These are phyloP conservation scores for Aquilaria sinensis DNA, from an alignment of 345 rosid genomes.

Conservation along the genomic window DNA sequence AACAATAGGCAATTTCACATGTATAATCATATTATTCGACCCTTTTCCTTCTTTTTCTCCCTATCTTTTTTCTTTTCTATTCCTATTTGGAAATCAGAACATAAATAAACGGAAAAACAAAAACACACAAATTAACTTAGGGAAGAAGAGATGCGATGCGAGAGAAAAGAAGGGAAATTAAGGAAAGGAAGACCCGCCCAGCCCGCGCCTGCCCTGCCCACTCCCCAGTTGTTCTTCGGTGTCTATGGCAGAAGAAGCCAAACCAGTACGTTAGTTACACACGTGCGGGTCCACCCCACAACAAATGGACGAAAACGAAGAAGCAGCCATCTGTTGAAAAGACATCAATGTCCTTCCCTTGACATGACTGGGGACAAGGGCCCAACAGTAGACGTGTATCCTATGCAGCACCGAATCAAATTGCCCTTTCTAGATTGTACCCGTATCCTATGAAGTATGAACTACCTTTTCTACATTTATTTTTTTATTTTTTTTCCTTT, in stretches of 20 bases:
- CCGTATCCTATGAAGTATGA: too few relatives aligned
- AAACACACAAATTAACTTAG: background rate
- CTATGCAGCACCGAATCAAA: slow-evolving; percentile 12
- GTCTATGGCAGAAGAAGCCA: slow-evolving; percentile 2
- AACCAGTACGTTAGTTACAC: background rate
- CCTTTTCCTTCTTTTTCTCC: too few relatives aligned
- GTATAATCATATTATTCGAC: too few relatives aligned
- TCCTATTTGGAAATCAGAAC: background rate
- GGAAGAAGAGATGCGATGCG: background rate
- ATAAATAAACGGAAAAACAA: background rate
- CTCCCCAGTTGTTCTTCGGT: background rate
- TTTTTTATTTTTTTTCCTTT: background rate
- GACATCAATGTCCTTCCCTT: too few relatives aligned
- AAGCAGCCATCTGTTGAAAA: background rate
- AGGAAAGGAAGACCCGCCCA: too few relatives aligned
- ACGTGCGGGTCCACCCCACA: background rate
- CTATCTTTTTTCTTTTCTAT: background rate
- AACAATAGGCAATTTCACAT: too few relatives aligned
- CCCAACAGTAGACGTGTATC: slow-evolving; percentile 12
- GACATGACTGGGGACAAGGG: background rate
- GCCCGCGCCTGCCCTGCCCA: background rate
- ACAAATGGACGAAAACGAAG: background rate
- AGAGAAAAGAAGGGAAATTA: too few relatives aligned
- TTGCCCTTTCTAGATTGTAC: background rate
- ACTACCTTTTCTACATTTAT: too few relatives aligned